These are phyloP conservation scores for Penicillium herquei DNA, from an alignment of 495 filamentous ascomycete species.

Conservation along the genomic window DNA sequence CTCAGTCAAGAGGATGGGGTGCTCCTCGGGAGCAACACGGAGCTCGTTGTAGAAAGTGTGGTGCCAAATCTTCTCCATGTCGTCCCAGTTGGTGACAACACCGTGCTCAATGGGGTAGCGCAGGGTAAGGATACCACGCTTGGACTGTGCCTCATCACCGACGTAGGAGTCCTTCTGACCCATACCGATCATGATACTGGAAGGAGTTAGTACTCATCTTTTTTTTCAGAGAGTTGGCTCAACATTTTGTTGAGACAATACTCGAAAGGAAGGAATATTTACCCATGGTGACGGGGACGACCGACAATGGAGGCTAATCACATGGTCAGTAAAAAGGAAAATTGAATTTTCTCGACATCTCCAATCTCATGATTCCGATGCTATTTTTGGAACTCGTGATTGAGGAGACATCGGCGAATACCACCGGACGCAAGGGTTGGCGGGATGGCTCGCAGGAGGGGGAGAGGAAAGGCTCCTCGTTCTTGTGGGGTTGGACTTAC, in stretches of 20 bases:
- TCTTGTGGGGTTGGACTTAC: constrained; percentile 67
- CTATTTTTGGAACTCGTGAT: not conserved
- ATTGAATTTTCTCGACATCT: constrained; percentile 1
- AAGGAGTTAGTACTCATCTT: constrained; percentile 23
- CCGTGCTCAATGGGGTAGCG: constrained; percentile 99
- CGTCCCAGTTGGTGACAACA: constrained; percentile 99
- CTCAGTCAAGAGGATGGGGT: constrained; percentile 98
- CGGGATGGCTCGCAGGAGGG: constrained; percentile 17
- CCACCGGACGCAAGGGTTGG: constrained; percentile 32
- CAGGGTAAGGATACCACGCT: constrained; percentile 99
- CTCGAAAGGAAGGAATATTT: constrained; percentile 47
- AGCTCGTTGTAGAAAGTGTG: constrained; percentile 99
- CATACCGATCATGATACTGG: constrained; percentile 99
- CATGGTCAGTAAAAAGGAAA: constrained; percentile 18
- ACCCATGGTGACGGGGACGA: constrained; percentile 99
- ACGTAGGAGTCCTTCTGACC: constrained; percentile 99
- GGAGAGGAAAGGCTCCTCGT: not conserved
- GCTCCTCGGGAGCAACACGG: constrained; percentile 99
- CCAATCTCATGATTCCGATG: not conserved
- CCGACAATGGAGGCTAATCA: constrained; percentile 92
- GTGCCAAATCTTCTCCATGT: constrained; percentile 99
- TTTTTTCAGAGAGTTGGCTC: not conserved
- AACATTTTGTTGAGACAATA: not conserved
- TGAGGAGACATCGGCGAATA: not conserved
- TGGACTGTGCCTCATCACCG: constrained; percentile 98